Base-by-base conservation (phyloP, 768 basidiomycete genomes). In the Strobilomyces confusus region DNA sequence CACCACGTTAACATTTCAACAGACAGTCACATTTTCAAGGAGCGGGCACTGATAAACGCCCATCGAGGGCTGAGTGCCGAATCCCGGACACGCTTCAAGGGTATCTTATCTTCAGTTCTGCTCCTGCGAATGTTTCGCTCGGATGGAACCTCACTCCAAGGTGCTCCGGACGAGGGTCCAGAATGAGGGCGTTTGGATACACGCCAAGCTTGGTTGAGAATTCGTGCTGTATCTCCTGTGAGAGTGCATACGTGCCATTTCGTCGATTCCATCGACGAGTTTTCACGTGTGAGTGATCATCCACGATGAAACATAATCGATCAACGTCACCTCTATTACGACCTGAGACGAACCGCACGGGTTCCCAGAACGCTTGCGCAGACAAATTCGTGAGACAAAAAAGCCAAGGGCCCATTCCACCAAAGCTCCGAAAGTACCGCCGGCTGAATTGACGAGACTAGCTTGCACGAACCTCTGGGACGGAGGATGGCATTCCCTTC, bases 91-190 rank as follows among this genome's bases (percentile, higher is more conserved):
- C 9, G 5, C 12, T 37, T 45, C 36, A 65, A 26, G 20, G 29
- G 44, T 22, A 65, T 48, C 59, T 56, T 42, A 51, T 54, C 58
- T 65, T 63, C 33, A 62, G 19, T 30, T 40, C 59, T 29, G 57
- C 64, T 20, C 59, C 49, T 14, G 56, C 54, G 33, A 67, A 54
- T 25, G 9, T 33, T 22, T 58, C 48, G 42, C 59, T 59, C 0
- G 65, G 59, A 33, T 63, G 54, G 48, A 69, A 63, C 38, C 61
- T 64, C 34, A 65, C 67, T 15, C 62, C 68, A 9, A 69, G 54
- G 20, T 51, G 55, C 19, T 60, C 59, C 47, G 69, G 49, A 36
- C 60, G 66, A 37, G 59, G 61, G 49, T 69, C 68, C 0, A 68
- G 66, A 40, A 65, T 55, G 22, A 30, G 15, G 1, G 56, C 23